These are phyloP conservation scores for Rhododendron vialii DNA, from an alignment of 148 eudicot genomes.

Conservation along the genomic window DNA sequence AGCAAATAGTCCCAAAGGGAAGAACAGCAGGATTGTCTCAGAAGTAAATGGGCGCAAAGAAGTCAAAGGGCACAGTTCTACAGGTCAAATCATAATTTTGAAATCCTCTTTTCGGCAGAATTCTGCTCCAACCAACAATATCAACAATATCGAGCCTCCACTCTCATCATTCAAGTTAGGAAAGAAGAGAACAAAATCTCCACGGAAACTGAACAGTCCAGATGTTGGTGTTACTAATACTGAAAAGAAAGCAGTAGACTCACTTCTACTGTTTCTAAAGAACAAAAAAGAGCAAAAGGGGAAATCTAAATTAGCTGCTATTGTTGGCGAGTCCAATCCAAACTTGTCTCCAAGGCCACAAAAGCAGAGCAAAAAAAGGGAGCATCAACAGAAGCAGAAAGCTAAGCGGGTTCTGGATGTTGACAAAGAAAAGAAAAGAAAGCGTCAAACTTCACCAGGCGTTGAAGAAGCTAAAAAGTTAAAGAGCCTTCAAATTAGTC, in stretches of 20 bases:
- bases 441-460: neutral
- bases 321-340: slow-evolving; percentile 1
- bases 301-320: slow-evolving; percentile 17
- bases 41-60: neutral
- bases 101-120: neutral
- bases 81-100: neutral
- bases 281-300: slow-evolving; percentile 14
- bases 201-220: slow-evolving; percentile 3
- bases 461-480: neutral
- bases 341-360: slow-evolving; percentile 15
- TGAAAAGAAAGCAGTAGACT: slow-evolving; percentile 9
- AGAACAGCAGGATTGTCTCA: neutral
- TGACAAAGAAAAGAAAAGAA: slow-evolving; percentile 7
- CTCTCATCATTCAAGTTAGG: slow-evolving; percentile 6
- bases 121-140: neutral
- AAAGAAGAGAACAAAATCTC: slow-evolving; percentile 7
- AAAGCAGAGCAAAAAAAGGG: slow-evolving; percentile 16
- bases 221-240: slow-evolving; percentile 6
- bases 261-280: slow-evolving; percentile 15
- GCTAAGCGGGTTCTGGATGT: neutral
- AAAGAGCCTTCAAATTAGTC: neutral
- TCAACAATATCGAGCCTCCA: slow-evolving; percentile 3
- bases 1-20: neutral
- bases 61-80: neutral
- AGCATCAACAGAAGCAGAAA: slow-evolving; percentile 6